Base-by-base conservation (phyloP, 176 grass and related monocot species). In the Typha latifolia region DNA sequence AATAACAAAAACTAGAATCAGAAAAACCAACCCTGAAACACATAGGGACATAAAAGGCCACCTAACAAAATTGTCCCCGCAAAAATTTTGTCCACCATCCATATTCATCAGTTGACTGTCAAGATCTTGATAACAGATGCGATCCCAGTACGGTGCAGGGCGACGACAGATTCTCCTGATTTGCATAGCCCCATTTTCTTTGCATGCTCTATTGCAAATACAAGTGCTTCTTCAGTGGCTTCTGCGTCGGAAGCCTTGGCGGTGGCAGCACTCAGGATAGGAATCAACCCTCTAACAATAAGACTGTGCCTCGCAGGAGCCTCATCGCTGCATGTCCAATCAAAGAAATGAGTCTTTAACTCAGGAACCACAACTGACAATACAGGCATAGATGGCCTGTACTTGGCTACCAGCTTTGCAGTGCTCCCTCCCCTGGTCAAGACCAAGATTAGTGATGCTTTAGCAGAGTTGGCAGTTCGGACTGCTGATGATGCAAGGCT, bases 281-380 rank as follows among this genome's bases (percentile, higher is more conserved):
- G 70, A 16, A 72, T 72, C 20, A 72, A 14, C 23, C 70, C 70
- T 72, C 56, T 72, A 4, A 47, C 56, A 23, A 72, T 62, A 49
- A 72, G 70, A 43, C 37, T 72, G 3, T 72, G 70, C 19, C 56
- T 72, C 4, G 70, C 70, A 27, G 70, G 70, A 27, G 70, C 55
- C 57, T 62, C 70, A 10, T 72, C 70, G n/a, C 70, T 72, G 37
- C 70, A 72, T 21, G 32, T 61, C 70, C 70, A 72, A 12, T 67
- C 64, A 8, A 48, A 67, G 14, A 20, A 18, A 32, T 67, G 14
- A 0, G 64, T 67, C 37, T 43, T 67, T 19, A 67, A 47, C n/a
- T 19, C 34, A 3, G 64, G 64, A n/a, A 67, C 64, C 64, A 67
- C 64, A 27, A 67, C 64, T 16, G 64, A 67, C 18, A 67, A 48